Evolutionary conservation across 306 rosid species (phyloP), one percentile per base, ranked within the genome.

Genomic region (Delonix regia): DNA sequence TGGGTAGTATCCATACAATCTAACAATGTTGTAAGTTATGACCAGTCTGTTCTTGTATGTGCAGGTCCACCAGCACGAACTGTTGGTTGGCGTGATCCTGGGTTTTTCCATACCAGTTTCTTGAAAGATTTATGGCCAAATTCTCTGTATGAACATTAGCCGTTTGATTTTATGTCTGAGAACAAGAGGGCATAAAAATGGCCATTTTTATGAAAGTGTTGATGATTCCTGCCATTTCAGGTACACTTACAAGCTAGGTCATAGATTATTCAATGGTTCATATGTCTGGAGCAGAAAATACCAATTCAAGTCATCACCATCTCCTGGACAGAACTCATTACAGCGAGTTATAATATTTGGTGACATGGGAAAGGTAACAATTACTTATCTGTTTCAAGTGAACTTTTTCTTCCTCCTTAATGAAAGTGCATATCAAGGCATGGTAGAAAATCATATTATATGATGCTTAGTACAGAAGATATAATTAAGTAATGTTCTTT

Each of bases 21-120:
- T n/a, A n/a, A n/a, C n/a, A n/a, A n/a, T n/a, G n/a, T 48, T 48
- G 21, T 52, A 52, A 52, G 7, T n/a, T n/a, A n/a, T 55, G 11
- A 9, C 62, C 33, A 55, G 4, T 9, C n/a, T 55, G 16, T 55
- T 55, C 62, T 55, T 55, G 30, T 3, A 0, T 2, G 27, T 27
- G 65, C 52, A 93, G 97, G 92, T 83, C 62, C 84, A 76, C 97
- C 97, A 27, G 97, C 97, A 44, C 62, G 88, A 69, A 89, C 93
- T 3, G 92, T 94, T 52, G 98, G 97, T 13, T 91, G 97, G 97
- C 96, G 94, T 33, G 90, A 92, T 78, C 96, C 94, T 55, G 97
- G 98, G 60, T 90, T 89, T 78, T 84, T 94, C 80, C 97, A 94
- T 83, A 89, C 94, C 13, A 85, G 97, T 79, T 90, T 88, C 85